phyloP scores from a whole-genome alignment of 2,329 filamentous ascomycete genomes.

The Cladosporium sp. region DNA sequence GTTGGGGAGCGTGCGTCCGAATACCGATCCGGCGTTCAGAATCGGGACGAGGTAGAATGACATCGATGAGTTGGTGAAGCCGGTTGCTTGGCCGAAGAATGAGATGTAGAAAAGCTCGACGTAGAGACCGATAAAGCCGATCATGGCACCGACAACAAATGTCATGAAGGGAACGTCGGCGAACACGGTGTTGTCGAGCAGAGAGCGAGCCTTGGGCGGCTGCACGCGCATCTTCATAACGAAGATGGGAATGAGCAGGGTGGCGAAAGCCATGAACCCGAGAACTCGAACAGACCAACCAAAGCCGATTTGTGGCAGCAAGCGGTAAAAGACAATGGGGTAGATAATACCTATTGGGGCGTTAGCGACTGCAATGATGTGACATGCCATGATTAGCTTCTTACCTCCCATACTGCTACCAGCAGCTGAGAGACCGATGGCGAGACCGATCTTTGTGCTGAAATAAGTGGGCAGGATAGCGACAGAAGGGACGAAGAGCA shows the following conservation, averaged over 20 bases:
- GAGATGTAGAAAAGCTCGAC: constrained; percentile 45
- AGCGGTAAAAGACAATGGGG: constrained; percentile 38
- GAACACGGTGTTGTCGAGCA: constrained; percentile 45
- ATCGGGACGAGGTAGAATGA: constrained; percentile 47
- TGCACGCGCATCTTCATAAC: constrained; percentile 40
- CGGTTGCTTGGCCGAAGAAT: constrained; percentile 37
- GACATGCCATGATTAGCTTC: not conserved
- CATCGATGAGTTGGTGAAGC: constrained; percentile 36
- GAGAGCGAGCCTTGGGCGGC: constrained; percentile 37
- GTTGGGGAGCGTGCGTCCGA: constrained; percentile 45
- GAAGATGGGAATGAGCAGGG: constrained; percentile 33
- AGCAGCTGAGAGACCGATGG: constrained; percentile 48
- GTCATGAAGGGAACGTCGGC: constrained; percentile 41
- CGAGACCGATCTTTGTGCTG: constrained; percentile 45
- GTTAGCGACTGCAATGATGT: not conserved
- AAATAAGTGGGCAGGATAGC: constrained; percentile 53
- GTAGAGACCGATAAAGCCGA: constrained; percentile 46
- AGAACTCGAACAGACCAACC: constrained; percentile 35
- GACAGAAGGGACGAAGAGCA: constrained; percentile 42
- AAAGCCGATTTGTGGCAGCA: constrained; percentile 34
- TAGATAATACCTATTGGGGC: constrained; percentile 32
- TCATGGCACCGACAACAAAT: constrained; percentile 35
- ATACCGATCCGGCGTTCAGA: constrained; percentile 43
- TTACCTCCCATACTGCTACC: constrained; percentile 42
- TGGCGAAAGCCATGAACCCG: constrained; percentile 37